phyloP scores from a whole-genome alignment of 2,329 filamentous ascomycete genomes.

The Periconia digitata region DNA sequence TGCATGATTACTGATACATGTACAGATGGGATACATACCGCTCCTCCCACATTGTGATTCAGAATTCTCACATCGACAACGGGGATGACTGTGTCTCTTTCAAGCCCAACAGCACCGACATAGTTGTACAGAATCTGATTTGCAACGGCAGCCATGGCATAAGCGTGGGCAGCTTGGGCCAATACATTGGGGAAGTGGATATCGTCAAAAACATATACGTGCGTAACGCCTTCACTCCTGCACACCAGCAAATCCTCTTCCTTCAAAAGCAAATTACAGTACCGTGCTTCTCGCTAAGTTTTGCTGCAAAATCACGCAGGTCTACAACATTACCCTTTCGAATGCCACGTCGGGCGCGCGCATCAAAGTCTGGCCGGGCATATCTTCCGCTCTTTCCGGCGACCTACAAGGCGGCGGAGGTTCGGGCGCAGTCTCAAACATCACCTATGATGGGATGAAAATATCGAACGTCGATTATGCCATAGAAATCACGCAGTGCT shows the following conservation, averaged over 20 bases:
- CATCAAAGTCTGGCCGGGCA: constrained; percentile 73
- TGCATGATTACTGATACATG: not conserved
- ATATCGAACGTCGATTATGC: constrained; percentile 66
- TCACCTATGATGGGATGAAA: constrained; percentile 65
- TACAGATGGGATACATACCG: constrained; percentile 61
- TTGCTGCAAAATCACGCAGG: constrained; percentile 19
- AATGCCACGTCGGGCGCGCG: constrained; percentile 62
- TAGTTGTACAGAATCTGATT: constrained; percentile 66
- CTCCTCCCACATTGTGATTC: constrained; percentile 63
- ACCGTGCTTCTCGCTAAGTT: not conserved
- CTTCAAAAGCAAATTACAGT: not conserved
- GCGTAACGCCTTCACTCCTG: constrained; percentile 6
- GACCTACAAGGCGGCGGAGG: constrained; percentile 69
- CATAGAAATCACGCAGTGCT: constrained; percentile 67
- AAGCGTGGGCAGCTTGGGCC: constrained; percentile 70
- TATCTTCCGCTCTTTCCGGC: constrained; percentile 56
- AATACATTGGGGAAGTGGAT: constrained; percentile 65
- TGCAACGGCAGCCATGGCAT: constrained; percentile 75
- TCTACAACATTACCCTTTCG: constrained; percentile 42
- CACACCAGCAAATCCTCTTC: not conserved
- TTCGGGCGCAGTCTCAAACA: constrained; percentile 62
- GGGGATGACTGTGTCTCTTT: constrained; percentile 73
- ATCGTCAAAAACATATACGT: constrained; percentile 71
- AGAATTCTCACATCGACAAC: constrained; percentile 66
- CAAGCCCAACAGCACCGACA: constrained; percentile 72